Base-by-base conservation (phyloP, 1,139 yeast genomes). In the Kodamaea anthophila region DNA sequence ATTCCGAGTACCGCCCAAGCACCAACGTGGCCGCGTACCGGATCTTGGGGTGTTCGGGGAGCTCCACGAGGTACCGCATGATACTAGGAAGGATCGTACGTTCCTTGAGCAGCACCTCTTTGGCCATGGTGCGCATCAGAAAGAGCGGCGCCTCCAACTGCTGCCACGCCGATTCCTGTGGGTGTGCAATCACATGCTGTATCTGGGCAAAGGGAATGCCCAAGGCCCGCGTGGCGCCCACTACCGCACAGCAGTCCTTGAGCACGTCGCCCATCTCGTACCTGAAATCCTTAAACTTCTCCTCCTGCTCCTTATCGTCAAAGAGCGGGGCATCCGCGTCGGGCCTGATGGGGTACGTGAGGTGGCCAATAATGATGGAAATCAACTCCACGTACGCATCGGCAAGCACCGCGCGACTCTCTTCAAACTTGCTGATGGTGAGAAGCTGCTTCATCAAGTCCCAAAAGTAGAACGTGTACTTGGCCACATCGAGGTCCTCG, bases 201-300 rank as follows among this genome's bases (percentile, higher is more conserved):
- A 80, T 63, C 42, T 65, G 68, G 28, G 58, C 60, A 47, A 76
- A 77, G 13, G 88, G 85, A 30, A 76, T 70, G 24, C 59, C 57
- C 20, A 93, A 62, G 0, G 96, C 87, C 24, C 57, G 63, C 4
- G 74, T 60, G 3, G 94, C 70, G 0, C 97, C 97, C 23, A 85
- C 77, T 3, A 91, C 88, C 2, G 85, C 83, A 44, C 96, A 85
- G 57, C 97, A 87, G 52, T 88, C 96, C 50, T 91, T 93, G 39
- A 93, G 63, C 9, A 91, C 95, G 52, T 91, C 97, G 18, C 97
- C 97, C 84, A 91, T 85, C 39, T 87, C 96, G 55, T 91, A 93
- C 46, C 99, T 70, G 56, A 88, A 91, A 33, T 86, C 94, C 47
- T 85, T 79, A 53, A 93, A 93, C 52, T 85, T 85, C 49, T 91